These are phyloP conservation scores for Trametes cubensis DNA, from an alignment of 768 basidiomycete species.

Conservation along the genomic window DNA sequence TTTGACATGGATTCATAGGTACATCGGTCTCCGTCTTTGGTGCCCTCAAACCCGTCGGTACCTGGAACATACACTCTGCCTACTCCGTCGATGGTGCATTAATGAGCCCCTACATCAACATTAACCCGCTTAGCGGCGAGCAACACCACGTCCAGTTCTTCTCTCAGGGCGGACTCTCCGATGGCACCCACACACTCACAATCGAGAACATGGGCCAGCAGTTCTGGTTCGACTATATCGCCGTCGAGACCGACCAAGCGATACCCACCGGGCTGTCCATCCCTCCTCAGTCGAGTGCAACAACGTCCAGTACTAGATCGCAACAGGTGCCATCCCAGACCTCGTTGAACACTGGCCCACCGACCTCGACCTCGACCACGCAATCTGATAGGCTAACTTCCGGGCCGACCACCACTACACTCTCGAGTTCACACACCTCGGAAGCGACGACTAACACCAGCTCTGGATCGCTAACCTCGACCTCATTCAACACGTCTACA, in stretches of 20 bases:
- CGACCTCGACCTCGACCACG: too few species aligned
- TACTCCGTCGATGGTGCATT: constrained; percentile 1
- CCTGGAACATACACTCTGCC: constrained; percentile 3
- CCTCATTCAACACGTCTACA: too few species aligned
- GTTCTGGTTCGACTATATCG: constrained; percentile 11
- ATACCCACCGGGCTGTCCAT: too few species aligned
- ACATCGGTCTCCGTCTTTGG: constrained; percentile 10
- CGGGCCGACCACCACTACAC: too few species aligned
- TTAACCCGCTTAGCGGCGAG: neutral
- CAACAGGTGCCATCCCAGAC: too few species aligned
- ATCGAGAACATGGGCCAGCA: constrained; percentile 13
- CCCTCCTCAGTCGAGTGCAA: too few species aligned
- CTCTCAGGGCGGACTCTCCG: neutral
- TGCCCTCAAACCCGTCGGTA: constrained; percentile 1
- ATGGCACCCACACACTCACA: neutral
- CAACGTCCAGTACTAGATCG: too few species aligned
- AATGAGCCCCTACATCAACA: neutral
- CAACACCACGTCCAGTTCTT: constrained; percentile 1
- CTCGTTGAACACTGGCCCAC: too few species aligned
- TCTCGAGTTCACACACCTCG: too few species aligned
- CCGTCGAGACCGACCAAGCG: neutral
- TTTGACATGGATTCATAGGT: neutral
- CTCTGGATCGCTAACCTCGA: too few species aligned
- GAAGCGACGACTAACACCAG: too few species aligned
- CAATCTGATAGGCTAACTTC: too few species aligned